Evolutionary conservation across 306 rosid genomes (phyloP), one percentile per base, ranked within the genome.

Genomic region (Echinosophora koreensis): DNA sequence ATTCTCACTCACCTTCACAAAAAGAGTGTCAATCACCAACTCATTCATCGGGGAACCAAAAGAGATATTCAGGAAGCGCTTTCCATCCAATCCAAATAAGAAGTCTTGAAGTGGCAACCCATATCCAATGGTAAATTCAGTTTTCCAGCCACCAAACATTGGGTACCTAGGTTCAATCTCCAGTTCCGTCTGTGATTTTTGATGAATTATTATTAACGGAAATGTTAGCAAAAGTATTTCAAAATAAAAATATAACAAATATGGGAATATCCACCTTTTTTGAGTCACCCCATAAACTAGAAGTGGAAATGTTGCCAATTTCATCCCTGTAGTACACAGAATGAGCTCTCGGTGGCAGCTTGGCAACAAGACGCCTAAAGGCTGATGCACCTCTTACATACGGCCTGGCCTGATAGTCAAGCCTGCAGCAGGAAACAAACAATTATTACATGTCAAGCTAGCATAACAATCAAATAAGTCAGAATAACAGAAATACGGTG

Each of bases 101-200:
- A 91, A 96, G 80, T 96, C 97, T 54, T 60, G 86, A 85, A 92
- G 98, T 38, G 99, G 99, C 87, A 96, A 77, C 69, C 97, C 83
- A 73, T 92, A 96, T 73, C 99, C 99, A 77, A 96, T 89, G 67
- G 99, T 92, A 82, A 92, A 96, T 56, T 96, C 82, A 76, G 90
- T 87, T 84, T 81, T 91, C 99, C 99, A 96, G 76, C 99, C 99
- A 84, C 99, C 99, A 85, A 96, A 88, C 85, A 96, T 67, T 57
- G 99, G 98, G 87, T 88, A 96, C 79, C 99, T 83, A 77, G 98
- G 99, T 82, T 96, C 97, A 41, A 96, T 92, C 84, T 88, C 94
- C 77, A 96, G 87, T 77, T 89, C 89, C 6, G 88, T 91, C 97
- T 96, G 90, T 51, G 74, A 81, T 77, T 50, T 54, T 71, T 47